These are phyloP conservation scores for Thalia dealbata DNA, from an alignment of 176 grass and related monocot genomes.

Conservation along the genomic window DNA sequence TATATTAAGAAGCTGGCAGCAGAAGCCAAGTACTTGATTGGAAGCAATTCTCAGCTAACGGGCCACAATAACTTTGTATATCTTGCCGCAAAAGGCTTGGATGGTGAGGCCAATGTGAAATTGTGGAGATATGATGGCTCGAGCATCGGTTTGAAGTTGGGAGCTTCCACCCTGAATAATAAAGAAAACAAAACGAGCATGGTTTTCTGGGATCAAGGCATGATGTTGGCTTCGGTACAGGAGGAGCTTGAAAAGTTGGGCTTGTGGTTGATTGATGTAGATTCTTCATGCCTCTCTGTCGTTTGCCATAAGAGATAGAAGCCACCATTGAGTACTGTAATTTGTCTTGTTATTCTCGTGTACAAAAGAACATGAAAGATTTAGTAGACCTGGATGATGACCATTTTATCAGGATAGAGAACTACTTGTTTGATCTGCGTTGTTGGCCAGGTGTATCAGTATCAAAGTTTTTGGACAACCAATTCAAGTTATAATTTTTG, in stretches of 20 bases:
- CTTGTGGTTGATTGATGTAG: constrained; percentile 66
- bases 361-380: constrained; percentile 3
- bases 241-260: constrained; percentile 42
- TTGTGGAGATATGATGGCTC: constrained; percentile 40
- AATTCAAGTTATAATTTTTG: too few relatives aligned
- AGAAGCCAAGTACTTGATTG: constrained; percentile 18
- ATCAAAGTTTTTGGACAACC: too few relatives aligned
- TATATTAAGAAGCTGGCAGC: constrained; percentile 33
- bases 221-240: constrained; percentile 43
- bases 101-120: constrained; percentile 23
- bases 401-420: too few relatives aligned
- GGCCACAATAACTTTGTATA: constrained; percentile 32
- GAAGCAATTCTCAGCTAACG: constrained; percentile 9
- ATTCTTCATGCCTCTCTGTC: constrained; percentile 67
- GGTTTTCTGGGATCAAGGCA: constrained; percentile 39
- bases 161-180: constrained; percentile 22
- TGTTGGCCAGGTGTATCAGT: too few relatives aligned
- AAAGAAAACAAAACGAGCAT: constrained; percentile 33
- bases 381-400: too few relatives aligned
- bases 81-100: constrained; percentile 32
- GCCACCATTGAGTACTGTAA: not conserved
- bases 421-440: too few relatives aligned
- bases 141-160: constrained; percentile 30
- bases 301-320: constrained; percentile 47
- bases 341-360: constrained; percentile 12